A percentile compares a stretch with the other conserved stretches of the same genome.
phyloP scores from a whole-genome alignment of 164 flowering plant species.

The Houttuynia cordata region DNA sequence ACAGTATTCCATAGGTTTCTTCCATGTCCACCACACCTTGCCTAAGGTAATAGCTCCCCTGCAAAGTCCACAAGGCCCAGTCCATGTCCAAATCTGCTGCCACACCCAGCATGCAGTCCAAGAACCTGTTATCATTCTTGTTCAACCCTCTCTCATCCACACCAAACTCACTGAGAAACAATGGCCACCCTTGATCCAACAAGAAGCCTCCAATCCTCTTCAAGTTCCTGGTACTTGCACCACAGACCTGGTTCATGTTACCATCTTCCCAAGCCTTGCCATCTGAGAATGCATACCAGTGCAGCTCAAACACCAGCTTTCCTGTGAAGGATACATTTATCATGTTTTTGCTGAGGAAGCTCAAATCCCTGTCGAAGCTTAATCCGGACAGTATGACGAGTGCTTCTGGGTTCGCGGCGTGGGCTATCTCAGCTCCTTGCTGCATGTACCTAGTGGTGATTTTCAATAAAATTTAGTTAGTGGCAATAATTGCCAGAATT shows the following conservation, averaged over 20 bases:
- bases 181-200: slow-evolving; percentile 40
- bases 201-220: slow-evolving; percentile 20
- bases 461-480: too few relatives aligned
- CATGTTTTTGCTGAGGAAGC: slow-evolving; percentile 32
- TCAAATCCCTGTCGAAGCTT: slow-evolving; percentile 45
- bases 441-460: slow-evolving; percentile 52
- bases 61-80: slow-evolving; percentile 70
- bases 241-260: slow-evolving; percentile 63
- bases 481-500: too few relatives aligned
- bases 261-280: slow-evolving; percentile 45
- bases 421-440: slow-evolving; percentile 82
- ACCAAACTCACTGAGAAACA: slow-evolving; percentile 78
- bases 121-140: slow-evolving; percentile 62
- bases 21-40: slow-evolving; percentile 48
- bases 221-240: slow-evolving; percentile 14
- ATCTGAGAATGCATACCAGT: slow-evolving; percentile 64
- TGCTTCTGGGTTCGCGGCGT: slow-evolving; percentile 60
- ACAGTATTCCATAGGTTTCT: slow-evolving; percentile 49
- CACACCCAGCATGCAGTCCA: slow-evolving; percentile 55
- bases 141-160: slow-evolving; percentile 55
- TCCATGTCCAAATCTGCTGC: slow-evolving; percentile 74
- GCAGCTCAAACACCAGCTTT: slow-evolving; percentile 61
- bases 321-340: slow-evolving; percentile 38
- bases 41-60: slow-evolving; percentile 66
- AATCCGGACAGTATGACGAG: slow-evolving; percentile 71